Conservation (phyloP, 768 basidiomycete genomes). For the Boletus edulis region DNA sequence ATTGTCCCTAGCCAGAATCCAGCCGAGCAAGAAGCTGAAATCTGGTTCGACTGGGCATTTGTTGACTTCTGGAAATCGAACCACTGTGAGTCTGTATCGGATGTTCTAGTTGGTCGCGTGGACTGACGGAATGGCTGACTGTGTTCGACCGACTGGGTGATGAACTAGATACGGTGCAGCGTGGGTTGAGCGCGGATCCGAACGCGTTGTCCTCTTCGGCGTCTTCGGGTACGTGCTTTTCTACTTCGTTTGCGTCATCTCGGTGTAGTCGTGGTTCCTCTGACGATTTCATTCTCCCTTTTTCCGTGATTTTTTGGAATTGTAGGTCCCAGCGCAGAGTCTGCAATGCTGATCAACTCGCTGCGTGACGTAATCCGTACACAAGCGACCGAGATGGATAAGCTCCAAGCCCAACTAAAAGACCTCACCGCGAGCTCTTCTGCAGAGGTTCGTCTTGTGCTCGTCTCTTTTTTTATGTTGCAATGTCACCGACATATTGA, state of each 20-base stretch:
- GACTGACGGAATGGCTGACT: not conserved
- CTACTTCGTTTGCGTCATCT: too few relatives aligned
- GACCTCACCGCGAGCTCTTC: conserved; percentile 35
- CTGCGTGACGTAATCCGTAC: conserved; percentile 79
- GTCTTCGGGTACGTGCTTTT: conserved; percentile 47
- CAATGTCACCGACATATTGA: not conserved
- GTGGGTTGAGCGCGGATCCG: conserved; percentile 68
- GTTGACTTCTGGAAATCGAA: conserved; percentile 99
- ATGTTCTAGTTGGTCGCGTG: not conserved
- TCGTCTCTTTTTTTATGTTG: not conserved
- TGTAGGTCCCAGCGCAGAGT: conserved; percentile 69
- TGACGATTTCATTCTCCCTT: not conserved
- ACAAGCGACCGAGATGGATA: conserved; percentile 79
- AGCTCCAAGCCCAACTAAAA: conserved; percentile 59
- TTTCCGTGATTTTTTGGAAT: not conserved
- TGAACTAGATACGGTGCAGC: conserved; percentile 66
- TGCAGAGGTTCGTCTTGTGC: conserved; percentile 33
- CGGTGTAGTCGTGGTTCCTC: not conserved
- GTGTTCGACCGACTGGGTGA: not conserved
- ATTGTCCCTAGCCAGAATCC: conserved; percentile 11
- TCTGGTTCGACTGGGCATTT: conserved; percentile 99
- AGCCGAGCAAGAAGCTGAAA: conserved; percentile 65
- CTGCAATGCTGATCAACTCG: conserved; percentile 77
- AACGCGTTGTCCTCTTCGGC: conserved; percentile 54
- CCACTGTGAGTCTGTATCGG: conserved; percentile 62